phyloP scores from a whole-genome alignment of 441 rosid genomes.

The Cnidoscolus chayamansa region DNA sequence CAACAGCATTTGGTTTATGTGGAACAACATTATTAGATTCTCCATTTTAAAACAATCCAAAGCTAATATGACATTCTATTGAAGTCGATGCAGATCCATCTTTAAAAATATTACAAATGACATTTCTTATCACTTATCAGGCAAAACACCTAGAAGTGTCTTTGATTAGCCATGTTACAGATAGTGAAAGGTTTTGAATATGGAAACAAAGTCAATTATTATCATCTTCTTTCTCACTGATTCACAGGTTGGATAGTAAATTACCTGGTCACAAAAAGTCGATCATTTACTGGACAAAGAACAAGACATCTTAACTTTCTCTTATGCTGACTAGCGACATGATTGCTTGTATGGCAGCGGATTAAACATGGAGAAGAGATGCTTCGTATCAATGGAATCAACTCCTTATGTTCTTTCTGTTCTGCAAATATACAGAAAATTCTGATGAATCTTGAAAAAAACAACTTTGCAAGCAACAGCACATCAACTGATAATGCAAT shows the following conservation, averaged over 20 bases:
- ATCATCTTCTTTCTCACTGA: neutral
- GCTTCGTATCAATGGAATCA: slow-evolving; percentile 58
- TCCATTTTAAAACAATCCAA: slow-evolving; percentile 10
- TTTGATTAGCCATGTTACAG: neutral
- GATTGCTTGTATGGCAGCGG: slow-evolving; percentile 56
- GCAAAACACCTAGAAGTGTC: neutral
- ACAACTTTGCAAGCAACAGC: neutral
- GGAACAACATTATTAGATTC: neutral
- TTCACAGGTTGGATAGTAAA: slow-evolving; percentile 3
- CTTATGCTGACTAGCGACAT: slow-evolving; percentile 83
- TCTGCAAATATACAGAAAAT: slow-evolving; percentile 41
- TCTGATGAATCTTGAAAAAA: slow-evolving; percentile 17
- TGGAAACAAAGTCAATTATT: neutral
- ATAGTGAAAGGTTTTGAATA: neutral
- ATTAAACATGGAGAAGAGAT: slow-evolving; percentile 51
- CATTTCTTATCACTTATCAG: slow-evolving; percentile 14
- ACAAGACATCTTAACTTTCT: slow-evolving; percentile 87
- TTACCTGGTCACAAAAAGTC: slow-evolving; percentile 86
- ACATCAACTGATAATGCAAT: slow-evolving; percentile 7
- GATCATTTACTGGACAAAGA: slow-evolving; percentile 69
- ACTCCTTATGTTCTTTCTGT: slow-evolving; percentile 64
- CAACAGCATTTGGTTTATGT: neutral
- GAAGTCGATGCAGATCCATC: neutral
- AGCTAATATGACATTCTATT: neutral
- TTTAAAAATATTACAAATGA: neutral